Evolutionary conservation across 2,329 filamentous ascomycete genomes (phyloP), one percentile per base, ranked within the genome.

Genomic region (Calonectria ilicicola): DNA sequence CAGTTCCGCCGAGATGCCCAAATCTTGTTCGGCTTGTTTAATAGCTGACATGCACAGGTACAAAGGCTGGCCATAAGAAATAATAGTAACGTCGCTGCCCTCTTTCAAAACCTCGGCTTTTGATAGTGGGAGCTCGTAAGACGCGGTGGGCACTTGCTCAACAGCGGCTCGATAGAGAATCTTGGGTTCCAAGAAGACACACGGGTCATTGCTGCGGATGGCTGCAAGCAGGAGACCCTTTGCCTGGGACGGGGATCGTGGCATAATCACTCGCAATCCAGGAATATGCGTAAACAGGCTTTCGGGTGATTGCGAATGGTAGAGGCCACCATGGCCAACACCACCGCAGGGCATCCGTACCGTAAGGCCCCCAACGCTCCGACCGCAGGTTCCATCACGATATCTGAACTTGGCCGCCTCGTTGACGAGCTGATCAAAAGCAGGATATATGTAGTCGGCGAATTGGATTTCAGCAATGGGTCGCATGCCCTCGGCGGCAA

Each of bases 381-480:
- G 84, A 1, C 89, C 89, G 65, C 87, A 87, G 21, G 80, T 75
- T 0, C 91, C 91, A 63, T 93, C 93, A 62, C 95, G 89, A 83
- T 95, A 98, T 69, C 96, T 89, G 80, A 94, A 93, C 85, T 98
- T 98, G 73, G 95, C 94, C 0, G 94, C 95, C 84, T 98, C 95
- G 80, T 98, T 98, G 80, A 98, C 95, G 38, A 98, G 90, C 86
- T 98, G 95, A 81, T 98, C 95, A 80, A 98, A 98, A 0, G 96
- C 95, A 3, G 96, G 96, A 82, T 93, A 98, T 67, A 98, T 92
- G 82, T 98, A 98, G 82, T 98, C 96, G 72, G 96, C 96, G 81
- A 98, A 98, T 82, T 98, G 96, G 68, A 98, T 95, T 86, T 99
- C 97, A 0, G 96, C 96, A 27, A 98, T 91, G 0, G 97, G 95